Evolutionary conservation across 768 basidiomycete genomes (phyloP).

Genomic region (Aureoboletus auriporus): DNA sequence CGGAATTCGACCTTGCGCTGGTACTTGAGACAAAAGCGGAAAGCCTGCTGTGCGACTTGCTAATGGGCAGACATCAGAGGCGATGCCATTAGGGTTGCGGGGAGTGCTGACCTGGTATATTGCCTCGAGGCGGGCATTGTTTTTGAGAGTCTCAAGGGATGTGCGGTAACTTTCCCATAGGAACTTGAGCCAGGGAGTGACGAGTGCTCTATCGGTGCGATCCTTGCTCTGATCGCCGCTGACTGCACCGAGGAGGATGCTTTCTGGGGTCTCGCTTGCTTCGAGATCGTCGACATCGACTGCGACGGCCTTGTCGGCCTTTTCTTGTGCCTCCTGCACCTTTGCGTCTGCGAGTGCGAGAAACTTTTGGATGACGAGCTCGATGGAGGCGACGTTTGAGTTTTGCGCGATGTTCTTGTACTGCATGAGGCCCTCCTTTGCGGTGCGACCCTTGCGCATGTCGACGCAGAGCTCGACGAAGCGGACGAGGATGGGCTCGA

Average conservation of each 20-base stretch:
- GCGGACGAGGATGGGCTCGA: constrained; percentile 94
- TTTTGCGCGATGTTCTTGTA: constrained; percentile 99
- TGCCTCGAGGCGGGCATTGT: constrained; percentile 85
- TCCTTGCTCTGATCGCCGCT: constrained; percentile 90
- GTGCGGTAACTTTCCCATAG: constrained; percentile 99
- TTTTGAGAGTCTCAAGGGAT: constrained; percentile 91
- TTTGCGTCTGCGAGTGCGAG: constrained; percentile 77
- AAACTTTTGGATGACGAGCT: constrained; percentile 85
- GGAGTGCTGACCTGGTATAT: constrained; percentile 82
- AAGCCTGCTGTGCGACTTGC: constrained; percentile 96
- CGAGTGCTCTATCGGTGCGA: constrained; percentile 88
- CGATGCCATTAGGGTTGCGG: accelerated
- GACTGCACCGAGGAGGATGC: constrained; percentile 86
- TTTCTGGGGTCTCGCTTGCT: constrained; percentile 91
- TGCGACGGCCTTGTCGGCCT: constrained; percentile 71
- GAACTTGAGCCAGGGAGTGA: constrained; percentile 97
- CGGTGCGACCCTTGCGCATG: constrained; percentile 88
- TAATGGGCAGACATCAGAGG: constrained; percentile 24
- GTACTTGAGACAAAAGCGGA: constrained; percentile 93
- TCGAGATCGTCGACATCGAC: constrained; percentile 93
- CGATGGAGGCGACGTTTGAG: constrained; percentile 85
- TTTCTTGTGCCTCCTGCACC: constrained; percentile 81
- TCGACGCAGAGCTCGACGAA: constrained; percentile 97
- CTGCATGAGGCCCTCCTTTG: constrained; percentile 93
- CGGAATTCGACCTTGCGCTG: constrained; percentile 96